Evolutionary conservation across 805 yeast species (phyloP), one percentile per base, ranked within the genome.

Genomic region (Pichia cephalocereana): DNA sequence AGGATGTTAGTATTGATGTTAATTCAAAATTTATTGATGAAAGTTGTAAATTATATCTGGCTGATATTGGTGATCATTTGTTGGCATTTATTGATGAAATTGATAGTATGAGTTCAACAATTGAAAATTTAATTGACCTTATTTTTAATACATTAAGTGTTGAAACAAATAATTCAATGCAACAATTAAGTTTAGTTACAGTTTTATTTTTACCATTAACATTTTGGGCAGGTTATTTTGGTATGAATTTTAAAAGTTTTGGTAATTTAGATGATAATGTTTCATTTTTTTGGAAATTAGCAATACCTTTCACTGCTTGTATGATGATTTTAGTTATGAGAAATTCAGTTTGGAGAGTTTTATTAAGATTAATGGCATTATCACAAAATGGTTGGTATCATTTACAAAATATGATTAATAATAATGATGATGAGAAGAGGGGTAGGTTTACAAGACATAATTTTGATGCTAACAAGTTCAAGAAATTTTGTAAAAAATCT

Each of bases 191-290:
- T 8, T 57, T 79, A 38, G 76, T 79, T 10, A 75, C 83, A 1
- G 82, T 79, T 14, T 70, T 79, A 14, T 79, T 79, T 54, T 64
- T 79, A 38, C 84, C 84, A 6, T 57, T 79, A 46, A 71, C 79
- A 6, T 79, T 79, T 56, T 69, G 80, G 71, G 77, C 83, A 1
- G 83, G 83, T 12, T 79, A 77, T 56, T 79, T 75, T 49, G 81
- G 81, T 17, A 76, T 76, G 80, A 76, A 76, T 54, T 76, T 76
- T 56, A 58, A 62, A 28, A 49, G 57, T 8, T 76, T 76, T 52
- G 67, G 65, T 4, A 69, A 70, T 44, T 57, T 76, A 39, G 55
- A 66, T 15, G 49, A 64, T 36, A 62, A 64, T 36, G 75, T 71
- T 3, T 55, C 59, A 6, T 74, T 69, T 54, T 76, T 74, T 56